Percentiles rank a stretch among this genome's conserved stretches.
These are phyloP conservation scores for Nephromyces sp. DNA, from an alignment of 169 alveolate genomes.

Conservation along the genomic window DNA sequence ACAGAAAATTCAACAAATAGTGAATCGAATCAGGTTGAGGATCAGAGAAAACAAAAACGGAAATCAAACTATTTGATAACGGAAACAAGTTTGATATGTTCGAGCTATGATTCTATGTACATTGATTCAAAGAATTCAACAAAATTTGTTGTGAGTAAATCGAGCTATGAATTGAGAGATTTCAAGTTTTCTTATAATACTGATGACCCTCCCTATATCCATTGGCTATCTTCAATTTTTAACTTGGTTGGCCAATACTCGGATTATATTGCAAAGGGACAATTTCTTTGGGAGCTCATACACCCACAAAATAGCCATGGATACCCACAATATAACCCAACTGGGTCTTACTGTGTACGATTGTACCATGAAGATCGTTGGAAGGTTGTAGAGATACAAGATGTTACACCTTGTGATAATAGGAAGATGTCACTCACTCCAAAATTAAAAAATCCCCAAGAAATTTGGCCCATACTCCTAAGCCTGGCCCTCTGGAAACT, in stretches of 20 bases:
- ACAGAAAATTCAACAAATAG: too few species aligned
- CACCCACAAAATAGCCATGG: constrained; percentile 27
- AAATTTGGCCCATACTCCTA: constrained; percentile 20
- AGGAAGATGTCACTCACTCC: constrained; percentile 5
- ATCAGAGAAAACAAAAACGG: too few species aligned
- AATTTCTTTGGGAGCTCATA: constrained; percentile 25
- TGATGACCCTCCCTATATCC: background rate
- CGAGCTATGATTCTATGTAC: too few species aligned
- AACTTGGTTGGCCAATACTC: constrained; percentile 15
- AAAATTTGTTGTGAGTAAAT: too few species aligned
- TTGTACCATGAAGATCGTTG: constrained; percentile 9
- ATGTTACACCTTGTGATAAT: constrained; percentile 12
- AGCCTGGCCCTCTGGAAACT: constrained; percentile 16
- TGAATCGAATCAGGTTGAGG: too few species aligned
- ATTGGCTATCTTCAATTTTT: background rate
- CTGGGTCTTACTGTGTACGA: constrained; percentile 9
- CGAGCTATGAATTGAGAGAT: too few species aligned
- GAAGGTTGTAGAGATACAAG: constrained; percentile 21
- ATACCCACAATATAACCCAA: constrained; percentile 21
- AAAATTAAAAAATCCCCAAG: background rate
- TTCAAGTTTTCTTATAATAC: too few species aligned
- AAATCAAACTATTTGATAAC: too few species aligned
- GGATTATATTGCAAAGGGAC: constrained; percentile 8
- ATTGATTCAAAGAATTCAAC: too few species aligned
- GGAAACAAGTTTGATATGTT: too few species aligned